Evolutionary conservation across 352 stramenopile genomes (phyloP).

Genomic region (Phytophthora aleatoria): DNA sequence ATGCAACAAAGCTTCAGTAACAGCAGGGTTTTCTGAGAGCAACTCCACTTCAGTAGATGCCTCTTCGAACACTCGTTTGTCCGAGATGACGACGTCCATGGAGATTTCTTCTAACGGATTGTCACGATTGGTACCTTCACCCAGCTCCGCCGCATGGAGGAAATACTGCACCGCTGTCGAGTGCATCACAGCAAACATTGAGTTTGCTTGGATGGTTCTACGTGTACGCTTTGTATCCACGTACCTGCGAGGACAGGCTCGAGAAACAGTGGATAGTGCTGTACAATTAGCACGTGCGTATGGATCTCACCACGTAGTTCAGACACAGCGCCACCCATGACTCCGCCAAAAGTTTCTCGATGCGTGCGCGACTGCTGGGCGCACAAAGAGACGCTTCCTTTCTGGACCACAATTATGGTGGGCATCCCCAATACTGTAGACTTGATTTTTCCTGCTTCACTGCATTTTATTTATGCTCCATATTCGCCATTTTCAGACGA

Average conservation of each 20-base stretch:
- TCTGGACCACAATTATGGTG: neutral
- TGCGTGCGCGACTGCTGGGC: slow-evolving; percentile 14
- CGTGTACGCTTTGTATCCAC: neutral
- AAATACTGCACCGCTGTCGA: slow-evolving; percentile 66
- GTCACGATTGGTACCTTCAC: slow-evolving; percentile 62
- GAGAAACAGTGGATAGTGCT: slow-evolving; percentile 62
- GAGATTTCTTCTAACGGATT: slow-evolving; percentile 57
- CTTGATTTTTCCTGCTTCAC: slow-evolving; percentile 13
- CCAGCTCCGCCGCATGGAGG: slow-evolving; percentile 61
- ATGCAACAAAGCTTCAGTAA: slow-evolving; percentile 54
- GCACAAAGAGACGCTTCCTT: slow-evolving; percentile 12
- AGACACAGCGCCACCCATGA: slow-evolving; percentile 72
- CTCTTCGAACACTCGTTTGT: slow-evolving; percentile 63
- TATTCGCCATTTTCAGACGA: neutral
- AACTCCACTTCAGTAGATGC: slow-evolving; percentile 77
- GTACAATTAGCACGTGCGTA: slow-evolving; percentile 59
- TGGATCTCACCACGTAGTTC: slow-evolving; percentile 72
- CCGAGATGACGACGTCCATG: slow-evolving; percentile 54
- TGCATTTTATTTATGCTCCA: slow-evolving; percentile 31
- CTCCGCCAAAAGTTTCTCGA: neutral
- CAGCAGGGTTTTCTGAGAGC: slow-evolving; percentile 55
- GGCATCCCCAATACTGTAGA: neutral
- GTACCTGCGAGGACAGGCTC: slow-evolving; percentile 60
- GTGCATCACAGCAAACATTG: neutral
- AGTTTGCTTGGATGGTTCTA: neutral